phyloP scores from a whole-genome alignment of 495 filamentous ascomycete genomes.

The Aspergillus haitiensis region DNA sequence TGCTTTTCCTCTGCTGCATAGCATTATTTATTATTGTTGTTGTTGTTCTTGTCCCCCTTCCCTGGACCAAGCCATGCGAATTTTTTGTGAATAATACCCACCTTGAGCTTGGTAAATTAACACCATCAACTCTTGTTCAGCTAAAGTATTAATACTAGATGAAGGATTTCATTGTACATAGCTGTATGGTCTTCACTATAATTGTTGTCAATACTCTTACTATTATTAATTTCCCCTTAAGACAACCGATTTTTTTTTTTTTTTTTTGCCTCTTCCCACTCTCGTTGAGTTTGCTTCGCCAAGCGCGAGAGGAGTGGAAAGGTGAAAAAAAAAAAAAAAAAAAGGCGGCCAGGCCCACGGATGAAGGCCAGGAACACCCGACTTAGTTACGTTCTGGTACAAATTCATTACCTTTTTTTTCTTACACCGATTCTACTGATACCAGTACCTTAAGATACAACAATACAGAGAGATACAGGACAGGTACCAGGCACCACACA shows the following conservation, averaged over 20 bases:
- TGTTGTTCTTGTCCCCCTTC: neutral
- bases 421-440: neutral
- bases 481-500: neutral
- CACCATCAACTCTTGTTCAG: neutral
- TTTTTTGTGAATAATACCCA: neutral
- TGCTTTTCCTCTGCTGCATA: neutral
- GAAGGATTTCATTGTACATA: neutral
- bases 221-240: neutral
- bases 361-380: slow-evolving; percentile 4
- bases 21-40: neutral
- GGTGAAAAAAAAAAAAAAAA: neutral
- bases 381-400: slow-evolving; percentile 5
- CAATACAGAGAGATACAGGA: slow-evolving; percentile 5
- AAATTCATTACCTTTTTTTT: too few relatives aligned
- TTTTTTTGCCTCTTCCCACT: neutral
- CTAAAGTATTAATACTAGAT: neutral
- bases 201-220: too few relatives aligned
- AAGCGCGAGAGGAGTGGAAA: neutral
- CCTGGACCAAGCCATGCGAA: neutral
- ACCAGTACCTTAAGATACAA: neutral
- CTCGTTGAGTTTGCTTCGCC: neutral
- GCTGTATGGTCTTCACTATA: too few relatives aligned
- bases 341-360: slow-evolving; percentile 20
- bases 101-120: neutral
- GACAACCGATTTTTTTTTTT: neutral